These are phyloP conservation scores for Saccharomyces hybrid DNA, from an alignment of 1,139 yeast genomes.

Conservation along the genomic window DNA sequence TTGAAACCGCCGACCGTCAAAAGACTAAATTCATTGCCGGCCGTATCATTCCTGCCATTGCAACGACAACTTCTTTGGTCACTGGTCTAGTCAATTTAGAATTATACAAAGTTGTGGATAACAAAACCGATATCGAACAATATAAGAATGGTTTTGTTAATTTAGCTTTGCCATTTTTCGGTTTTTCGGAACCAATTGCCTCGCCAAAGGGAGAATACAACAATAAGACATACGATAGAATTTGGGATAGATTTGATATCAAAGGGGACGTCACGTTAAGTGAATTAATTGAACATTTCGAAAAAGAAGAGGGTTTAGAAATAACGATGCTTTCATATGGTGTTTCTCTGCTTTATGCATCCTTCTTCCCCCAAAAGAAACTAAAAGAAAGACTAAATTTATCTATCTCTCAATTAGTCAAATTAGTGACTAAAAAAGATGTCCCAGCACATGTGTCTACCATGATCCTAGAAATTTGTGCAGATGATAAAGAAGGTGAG, in stretches of 20 bases:
- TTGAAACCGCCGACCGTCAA: constrained; percentile 67
- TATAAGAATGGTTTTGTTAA: constrained; percentile 92
- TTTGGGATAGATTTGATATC: constrained; percentile 91
- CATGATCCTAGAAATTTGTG: constrained; percentile 80
- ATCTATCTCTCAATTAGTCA: constrained; percentile 67
- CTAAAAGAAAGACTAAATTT: constrained; percentile 64
- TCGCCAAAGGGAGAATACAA: constrained; percentile 79
- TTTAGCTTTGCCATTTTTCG: constrained; percentile 91
- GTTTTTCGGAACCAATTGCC: constrained; percentile 90
- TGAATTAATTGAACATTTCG: constrained; percentile 67
- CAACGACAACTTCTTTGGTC: constrained; percentile 94
- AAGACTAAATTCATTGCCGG: constrained; percentile 86
- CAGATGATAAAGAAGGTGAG: constrained; percentile 87
- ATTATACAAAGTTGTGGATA: constrained; percentile 80
- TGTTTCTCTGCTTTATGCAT: constrained; percentile 81
- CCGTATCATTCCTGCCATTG: constrained; percentile 95
- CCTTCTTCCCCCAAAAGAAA: constrained; percentile 89
- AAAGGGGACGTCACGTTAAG: constrained; percentile 71
- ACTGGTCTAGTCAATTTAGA: constrained; percentile 93
- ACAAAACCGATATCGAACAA: constrained; percentile 64
- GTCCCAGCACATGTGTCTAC: constrained; percentile 68
- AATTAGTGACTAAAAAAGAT: constrained; percentile 76
- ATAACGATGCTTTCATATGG: constrained; percentile 90
- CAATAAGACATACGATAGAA: constrained; percentile 70
- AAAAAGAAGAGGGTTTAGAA: constrained; percentile 73